Evolutionary conservation across 2,329 filamentous ascomycete genomes (phyloP), one percentile per base, ranked within the genome.

Genomic region (Stagonosporopsis chrysanthemi): DNA sequence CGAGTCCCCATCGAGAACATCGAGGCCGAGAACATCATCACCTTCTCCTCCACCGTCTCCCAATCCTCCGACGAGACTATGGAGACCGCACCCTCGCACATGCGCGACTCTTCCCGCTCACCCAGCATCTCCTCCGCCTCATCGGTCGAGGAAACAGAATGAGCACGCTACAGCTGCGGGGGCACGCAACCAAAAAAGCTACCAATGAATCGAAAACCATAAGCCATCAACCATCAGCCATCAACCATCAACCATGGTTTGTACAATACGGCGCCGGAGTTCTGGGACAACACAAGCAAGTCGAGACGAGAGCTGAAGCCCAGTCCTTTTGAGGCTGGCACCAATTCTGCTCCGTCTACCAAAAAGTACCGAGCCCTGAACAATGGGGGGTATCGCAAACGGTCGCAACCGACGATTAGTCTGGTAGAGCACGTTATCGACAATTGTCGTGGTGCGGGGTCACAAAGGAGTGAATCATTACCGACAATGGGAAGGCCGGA

Each of bases 1-100:
- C 71, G 73, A 58, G 69, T 76, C 26, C 69, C 71, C 15, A 42
- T 74, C 15, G 69, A 73, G 36, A 62, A 70, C 14, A 50, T 61
- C 31, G 64, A 67, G 41, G 55, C 61, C 6, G 67, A 72, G 31
- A 58, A 63, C 26, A 60, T 56, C 23, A 53, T 56, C 28, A 33
- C 51, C 31, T 52, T 47, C 39, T 56, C 62, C 26, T 52, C 63
- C 22, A 44, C 60, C 2, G 36, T 57, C 5, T 49, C 58, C 11
- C 65, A 68, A 28, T 52, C 67, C 7, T 45, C 62, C 19, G 47
- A 56, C 50, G 66, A 57, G 33, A 61, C 60, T 36, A 54, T 52
- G 17, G 52, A 61, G 17, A 52, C 52, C 14, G 47, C 66, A 15
- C 59, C 64, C 24, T 44, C 60, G 23, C 64, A 61, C 53, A 29